These are phyloP conservation scores for Dillenia suffruticosa DNA, from an alignment of 164 flowering plant genomes.

Conservation along the genomic window DNA sequence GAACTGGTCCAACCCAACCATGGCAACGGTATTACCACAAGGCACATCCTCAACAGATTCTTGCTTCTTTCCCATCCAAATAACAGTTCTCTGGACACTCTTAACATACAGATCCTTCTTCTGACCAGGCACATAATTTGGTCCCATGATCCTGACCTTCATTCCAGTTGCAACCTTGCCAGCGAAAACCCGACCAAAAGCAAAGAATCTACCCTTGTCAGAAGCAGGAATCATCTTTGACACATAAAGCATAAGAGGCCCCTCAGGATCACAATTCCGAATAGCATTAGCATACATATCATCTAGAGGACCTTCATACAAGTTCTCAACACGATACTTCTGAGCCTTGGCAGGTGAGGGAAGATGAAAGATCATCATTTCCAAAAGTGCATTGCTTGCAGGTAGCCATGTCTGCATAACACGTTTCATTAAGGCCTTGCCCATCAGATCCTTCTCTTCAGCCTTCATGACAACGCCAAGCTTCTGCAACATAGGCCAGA, in stretches of 20 bases:
- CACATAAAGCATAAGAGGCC: slow-evolving; percentile 32
- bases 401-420: slow-evolving; percentile 38
- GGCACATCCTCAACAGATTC: slow-evolving; percentile 29
- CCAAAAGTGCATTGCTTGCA: slow-evolving; percentile 24
- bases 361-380: slow-evolving; percentile 35
- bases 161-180: slow-evolving; percentile 28
- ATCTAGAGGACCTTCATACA: slow-evolving; percentile 35
- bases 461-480: slow-evolving; percentile 27
- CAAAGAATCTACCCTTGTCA: slow-evolving; percentile 33
- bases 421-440: slow-evolving; percentile 32
- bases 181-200: slow-evolving; percentile 35
- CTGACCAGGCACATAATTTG: slow-evolving; percentile 29
- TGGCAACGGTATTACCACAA: slow-evolving; percentile 19
- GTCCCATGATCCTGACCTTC: slow-evolving; percentile 36
- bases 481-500: slow-evolving; percentile 31
- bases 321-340: slow-evolving; percentile 31
- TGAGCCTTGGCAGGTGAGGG: slow-evolving; percentile 33
- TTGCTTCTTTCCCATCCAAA: slow-evolving; percentile 39
- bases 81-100: slow-evolving; percentile 32
- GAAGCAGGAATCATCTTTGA: slow-evolving; percentile 37
- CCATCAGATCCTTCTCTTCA: slow-evolving; percentile 27
- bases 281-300: slow-evolving; percentile 28
- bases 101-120: slow-evolving; percentile 31
- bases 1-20: slow-evolving; percentile 21
- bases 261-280: slow-evolving; percentile 31